Conservation (phyloP, 495 filamentous ascomycete species). For the Terfezia boudieri region DNA sequence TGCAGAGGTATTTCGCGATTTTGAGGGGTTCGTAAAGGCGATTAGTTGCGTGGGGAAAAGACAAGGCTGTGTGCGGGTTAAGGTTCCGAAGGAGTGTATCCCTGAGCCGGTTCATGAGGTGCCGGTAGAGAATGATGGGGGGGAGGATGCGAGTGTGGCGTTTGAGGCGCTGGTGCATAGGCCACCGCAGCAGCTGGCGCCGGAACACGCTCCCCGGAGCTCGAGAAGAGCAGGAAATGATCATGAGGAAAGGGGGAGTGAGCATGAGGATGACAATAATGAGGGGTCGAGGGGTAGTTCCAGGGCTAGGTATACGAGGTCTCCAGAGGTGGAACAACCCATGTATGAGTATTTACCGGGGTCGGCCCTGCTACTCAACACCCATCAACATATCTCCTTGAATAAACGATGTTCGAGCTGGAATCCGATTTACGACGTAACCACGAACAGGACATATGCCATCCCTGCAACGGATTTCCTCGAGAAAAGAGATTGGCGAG, state of each 20-base stretch:
- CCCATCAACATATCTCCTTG: not conserved
- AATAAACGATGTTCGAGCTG: not conserved
- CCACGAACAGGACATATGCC: not conserved
- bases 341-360: no score
- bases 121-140: not conserved
- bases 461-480: not conserved
- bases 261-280: conserved; percentile 6
- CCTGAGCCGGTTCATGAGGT: not conserved
- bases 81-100: not conserved
- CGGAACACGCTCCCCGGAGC: not conserved
- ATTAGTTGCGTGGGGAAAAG: not conserved
- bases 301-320: not conserved
- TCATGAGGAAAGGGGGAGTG: conserved; percentile 3
- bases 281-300: not conserved
- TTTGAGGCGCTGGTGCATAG: not conserved
- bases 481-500: not conserved
- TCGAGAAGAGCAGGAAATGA: conserved; percentile 1
- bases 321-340: conserved; percentile 1
- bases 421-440: not conserved
- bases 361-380: not conserved
- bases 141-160: not conserved
- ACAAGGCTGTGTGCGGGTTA: not conserved
- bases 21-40: not conserved
- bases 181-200: not conserved
- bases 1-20: not conserved